Evolutionary conservation across 148 eudicot species (phyloP).

Genomic region (Amaranthus hypochondriacus): DNA sequence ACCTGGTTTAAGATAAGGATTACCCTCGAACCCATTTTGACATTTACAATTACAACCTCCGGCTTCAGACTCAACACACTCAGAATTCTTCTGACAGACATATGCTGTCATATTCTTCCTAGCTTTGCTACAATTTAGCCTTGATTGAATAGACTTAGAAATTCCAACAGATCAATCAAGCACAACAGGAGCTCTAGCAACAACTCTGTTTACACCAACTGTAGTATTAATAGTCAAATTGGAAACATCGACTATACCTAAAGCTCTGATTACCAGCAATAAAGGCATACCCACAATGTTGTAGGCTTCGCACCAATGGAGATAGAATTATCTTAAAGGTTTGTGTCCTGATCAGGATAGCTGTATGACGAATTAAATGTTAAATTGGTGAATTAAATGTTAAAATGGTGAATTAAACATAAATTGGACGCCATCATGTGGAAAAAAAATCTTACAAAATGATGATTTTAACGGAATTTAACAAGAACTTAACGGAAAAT

Average conservation of each 20-base stretch:
- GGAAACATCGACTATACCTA: slow-evolving; percentile 8
- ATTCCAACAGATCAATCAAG: slow-evolving; percentile 17
- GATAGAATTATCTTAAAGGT: no score
- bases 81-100: slow-evolving; percentile 35
- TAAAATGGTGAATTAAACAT: no score
- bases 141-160: no score
- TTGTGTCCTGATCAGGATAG: no score
- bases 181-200: slow-evolving; percentile 17
- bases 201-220: neutral
- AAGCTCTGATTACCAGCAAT: slow-evolving; percentile 9
- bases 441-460: no score
- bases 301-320: neutral
- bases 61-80: slow-evolving; percentile 25
- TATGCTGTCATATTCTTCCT: slow-evolving; percentile 11
- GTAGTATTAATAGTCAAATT: slow-evolving; percentile 10
- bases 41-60: slow-evolving; percentile 42
- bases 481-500: no score
- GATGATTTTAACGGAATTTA: no score
- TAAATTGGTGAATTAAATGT: no score
- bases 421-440: no score
- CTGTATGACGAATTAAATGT: no score
- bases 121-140: slow-evolving; percentile 16
- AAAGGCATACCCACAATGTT: slow-evolving; percentile 20
- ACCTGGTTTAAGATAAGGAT: slow-evolving; percentile 36
- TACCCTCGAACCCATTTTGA: slow-evolving; percentile 38